Conservation (phyloP, 2,329 filamentous ascomycete genomes). For the Lachnellula occidentalis region DNA sequence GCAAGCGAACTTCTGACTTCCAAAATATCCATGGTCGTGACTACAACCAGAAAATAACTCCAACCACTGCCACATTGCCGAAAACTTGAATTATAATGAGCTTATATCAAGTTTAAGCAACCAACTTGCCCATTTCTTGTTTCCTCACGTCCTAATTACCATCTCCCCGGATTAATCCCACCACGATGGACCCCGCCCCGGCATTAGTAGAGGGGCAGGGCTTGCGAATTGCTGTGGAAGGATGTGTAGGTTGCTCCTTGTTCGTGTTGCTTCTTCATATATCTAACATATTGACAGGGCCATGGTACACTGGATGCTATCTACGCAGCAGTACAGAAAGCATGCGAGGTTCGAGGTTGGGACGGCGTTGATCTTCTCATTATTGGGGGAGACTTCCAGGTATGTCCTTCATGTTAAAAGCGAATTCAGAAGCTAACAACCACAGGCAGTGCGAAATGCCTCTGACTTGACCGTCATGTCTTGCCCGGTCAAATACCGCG, state of each 20-base stretch:
- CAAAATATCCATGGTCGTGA: neutral
- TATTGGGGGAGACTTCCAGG: conserved; percentile 94
- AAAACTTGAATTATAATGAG: neutral
- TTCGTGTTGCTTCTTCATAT: conserved; percentile 13
- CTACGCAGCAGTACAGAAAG: conserved; percentile 68
- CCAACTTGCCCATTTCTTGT: too few species aligned
- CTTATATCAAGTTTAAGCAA: neutral
- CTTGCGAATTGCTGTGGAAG: conserved; percentile 77
- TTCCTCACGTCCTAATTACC: neutral
- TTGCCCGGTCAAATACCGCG: conserved; percentile 80
- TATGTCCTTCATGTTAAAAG: conserved; percentile 30
- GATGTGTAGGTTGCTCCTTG: conserved; percentile 57
- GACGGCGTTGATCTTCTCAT: conserved; percentile 81
- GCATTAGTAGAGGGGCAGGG: conserved; percentile 33
- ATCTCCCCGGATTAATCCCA: neutral
- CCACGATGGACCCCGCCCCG: conserved; percentile 22
- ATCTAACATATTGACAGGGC: conserved; percentile 48
- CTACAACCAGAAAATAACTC: neutral
- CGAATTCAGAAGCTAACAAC: conserved; percentile 5
- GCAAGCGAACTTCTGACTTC: conserved; percentile 4
- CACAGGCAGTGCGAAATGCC: conserved; percentile 77
- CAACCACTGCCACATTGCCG: neutral
- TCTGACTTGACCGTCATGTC: conserved; percentile 84
- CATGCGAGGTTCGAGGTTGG: conserved; percentile 70
- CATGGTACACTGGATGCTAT: conserved; percentile 91